Evolutionary conservation across 192 early-diverging fungal species (phyloP).

Genomic region (Chytriomyces sp.): DNA sequence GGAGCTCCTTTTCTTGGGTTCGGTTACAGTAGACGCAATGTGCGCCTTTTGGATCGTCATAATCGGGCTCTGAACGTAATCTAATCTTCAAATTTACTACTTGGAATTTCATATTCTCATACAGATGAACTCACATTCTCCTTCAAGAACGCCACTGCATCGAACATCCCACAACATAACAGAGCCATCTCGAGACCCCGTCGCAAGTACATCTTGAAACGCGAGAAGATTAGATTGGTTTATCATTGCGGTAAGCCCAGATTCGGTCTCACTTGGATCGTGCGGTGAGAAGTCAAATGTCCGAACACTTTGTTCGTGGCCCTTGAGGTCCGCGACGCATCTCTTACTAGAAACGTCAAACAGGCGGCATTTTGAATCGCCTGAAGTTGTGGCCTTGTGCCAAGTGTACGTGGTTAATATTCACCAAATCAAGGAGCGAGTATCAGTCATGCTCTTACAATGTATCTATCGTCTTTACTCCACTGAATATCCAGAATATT

Average conservation of each 20-base stretch:
- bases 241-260: not conserved
- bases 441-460: conserved; percentile 46
- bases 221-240: not conserved
- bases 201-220: conserved; percentile 62
- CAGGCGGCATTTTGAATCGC: conserved; percentile 71
- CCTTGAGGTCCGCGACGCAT: conserved; percentile 59
- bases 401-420: not conserved
- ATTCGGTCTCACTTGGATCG: conserved; percentile 57
- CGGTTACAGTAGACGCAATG: conserved; percentile 7
- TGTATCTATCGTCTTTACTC: conserved; percentile 64
- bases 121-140: too few species aligned
- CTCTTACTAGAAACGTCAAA: conserved; percentile 73
- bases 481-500: conserved; percentile 83
- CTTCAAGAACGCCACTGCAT: conserved; percentile 48
- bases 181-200: conserved; percentile 71
- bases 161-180: conserved; percentile 79
- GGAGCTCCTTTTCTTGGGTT: conserved; percentile 6
- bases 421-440: not conserved
- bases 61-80: conserved; percentile 42
- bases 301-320: conserved; percentile 73
- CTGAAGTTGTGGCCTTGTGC: conserved; percentile 67
- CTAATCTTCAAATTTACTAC: conserved; percentile 21
- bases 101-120: too few species aligned
- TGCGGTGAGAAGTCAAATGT: conserved; percentile 61
- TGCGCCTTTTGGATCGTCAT: conserved; percentile 53